phyloP scores from a whole-genome alignment of 2,329 filamentous ascomycete genomes.

The Cladosporium sphaerospermum region DNA sequence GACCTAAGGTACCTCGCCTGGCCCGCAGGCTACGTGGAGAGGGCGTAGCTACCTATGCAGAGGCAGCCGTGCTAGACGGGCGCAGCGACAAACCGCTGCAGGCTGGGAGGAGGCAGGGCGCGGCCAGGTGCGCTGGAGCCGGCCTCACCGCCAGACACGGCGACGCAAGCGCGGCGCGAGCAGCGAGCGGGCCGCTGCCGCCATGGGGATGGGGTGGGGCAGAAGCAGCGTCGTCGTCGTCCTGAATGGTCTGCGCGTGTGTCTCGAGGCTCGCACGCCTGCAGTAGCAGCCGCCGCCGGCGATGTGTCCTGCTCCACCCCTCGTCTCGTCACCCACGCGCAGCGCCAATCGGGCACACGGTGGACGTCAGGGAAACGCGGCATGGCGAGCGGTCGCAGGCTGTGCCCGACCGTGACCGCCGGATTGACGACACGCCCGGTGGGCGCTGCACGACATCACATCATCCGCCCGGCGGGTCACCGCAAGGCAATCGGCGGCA shows the following conservation, averaged over 20 bases:
- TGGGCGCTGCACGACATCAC: background rate
- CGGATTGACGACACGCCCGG: background rate
- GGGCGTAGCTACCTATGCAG: too few species aligned
- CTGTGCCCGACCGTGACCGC: conserved; percentile 1
- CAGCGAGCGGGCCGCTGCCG: conserved; percentile 5
- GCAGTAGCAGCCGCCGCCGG: background rate
- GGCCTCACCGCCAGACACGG: conserved; percentile 5
- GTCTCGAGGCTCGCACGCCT: background rate
- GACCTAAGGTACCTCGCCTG: background rate
- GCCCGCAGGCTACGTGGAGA: too few species aligned
- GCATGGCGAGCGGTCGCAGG: too few species aligned
- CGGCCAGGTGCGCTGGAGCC: background rate
- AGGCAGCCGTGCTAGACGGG: background rate
- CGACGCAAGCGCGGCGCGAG: background rate
- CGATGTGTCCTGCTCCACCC: too few species aligned
- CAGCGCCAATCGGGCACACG: background rate
- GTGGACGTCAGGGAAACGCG: background rate
- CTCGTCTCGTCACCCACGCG: background rate
- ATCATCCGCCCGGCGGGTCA: too few species aligned
- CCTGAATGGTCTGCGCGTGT: background rate
- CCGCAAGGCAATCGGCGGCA: too few species aligned
- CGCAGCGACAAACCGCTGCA: background rate
- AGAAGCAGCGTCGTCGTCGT: background rate
- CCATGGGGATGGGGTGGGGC: conserved; percentile 7
- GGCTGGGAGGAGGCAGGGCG: background rate